These are phyloP conservation scores for Aquilaria agallochum DNA, from an alignment of 441 rosid genomes.

Conservation along the genomic window DNA sequence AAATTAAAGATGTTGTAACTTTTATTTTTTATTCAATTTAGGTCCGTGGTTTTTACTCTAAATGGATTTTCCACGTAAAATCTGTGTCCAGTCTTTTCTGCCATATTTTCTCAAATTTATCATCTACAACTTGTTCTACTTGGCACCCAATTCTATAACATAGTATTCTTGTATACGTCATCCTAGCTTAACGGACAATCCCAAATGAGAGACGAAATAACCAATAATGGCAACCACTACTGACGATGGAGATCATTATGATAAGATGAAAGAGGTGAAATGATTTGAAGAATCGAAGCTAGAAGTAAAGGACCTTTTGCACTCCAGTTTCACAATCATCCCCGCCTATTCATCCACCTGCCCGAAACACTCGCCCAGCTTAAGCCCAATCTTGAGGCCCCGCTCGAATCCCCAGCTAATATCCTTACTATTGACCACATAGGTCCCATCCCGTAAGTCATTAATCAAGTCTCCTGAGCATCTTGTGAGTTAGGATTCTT, in stretches of 20 bases:
- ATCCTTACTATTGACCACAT: slow-evolving; percentile 45
- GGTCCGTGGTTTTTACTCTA: no score
- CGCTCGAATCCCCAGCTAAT: neutral
- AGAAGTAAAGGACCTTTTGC: slow-evolving; percentile 49
- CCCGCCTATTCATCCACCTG: slow-evolving; percentile 46
- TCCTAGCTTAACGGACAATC: neutral
- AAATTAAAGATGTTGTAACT: no score
- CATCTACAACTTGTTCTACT: no score
- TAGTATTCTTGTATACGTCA: no score
- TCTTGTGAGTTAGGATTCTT: slow-evolving; percentile 48
- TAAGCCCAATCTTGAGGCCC: slow-evolving; percentile 6
- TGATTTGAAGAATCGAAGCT: slow-evolving; percentile 40
- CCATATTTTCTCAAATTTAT: no score
- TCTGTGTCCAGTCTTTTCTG: no score
- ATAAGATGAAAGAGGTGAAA: slow-evolving; percentile 22
- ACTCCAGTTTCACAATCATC: slow-evolving; percentile 34
- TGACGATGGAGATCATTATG: slow-evolving; percentile 6
- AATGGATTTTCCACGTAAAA: no score
- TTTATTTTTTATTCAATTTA: no score
- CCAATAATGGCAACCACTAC: slow-evolving; percentile 7
- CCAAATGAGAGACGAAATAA: neutral
- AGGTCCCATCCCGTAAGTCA: slow-evolving; percentile 19
- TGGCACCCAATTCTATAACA: no score
- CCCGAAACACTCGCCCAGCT: slow-evolving; percentile 23
- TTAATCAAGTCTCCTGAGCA: slow-evolving; percentile 25